A percentile compares a stretch with the other conserved stretches of the same genome.
These are phyloP conservation scores for Trichoderma guizhouense DNA, from an alignment of 2,329 filamentous ascomycete genomes.

Conservation along the genomic window DNA sequence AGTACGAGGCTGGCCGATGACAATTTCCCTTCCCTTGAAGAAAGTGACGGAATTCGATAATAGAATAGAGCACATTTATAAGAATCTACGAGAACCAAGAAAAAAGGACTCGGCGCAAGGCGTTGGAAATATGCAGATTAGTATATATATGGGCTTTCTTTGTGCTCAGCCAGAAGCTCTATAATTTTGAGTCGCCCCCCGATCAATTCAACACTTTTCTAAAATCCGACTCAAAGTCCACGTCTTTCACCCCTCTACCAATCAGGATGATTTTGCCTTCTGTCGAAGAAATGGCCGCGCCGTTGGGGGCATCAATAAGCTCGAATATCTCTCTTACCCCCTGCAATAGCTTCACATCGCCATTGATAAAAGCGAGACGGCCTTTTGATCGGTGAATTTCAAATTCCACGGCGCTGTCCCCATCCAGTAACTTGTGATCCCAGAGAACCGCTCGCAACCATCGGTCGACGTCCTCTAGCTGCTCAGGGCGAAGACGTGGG, in stretches of 20 bases:
- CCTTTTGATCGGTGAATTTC: constrained; percentile 91
- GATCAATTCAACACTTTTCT: constrained; percentile 26
- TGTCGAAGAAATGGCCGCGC: constrained; percentile 28
- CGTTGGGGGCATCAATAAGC: constrained; percentile 62
- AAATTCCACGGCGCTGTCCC: constrained; percentile 45
- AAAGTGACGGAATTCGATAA: neutral
- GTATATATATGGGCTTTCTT: neutral
- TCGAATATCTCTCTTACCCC: constrained; percentile 94
- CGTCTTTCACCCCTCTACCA: constrained; percentile 51
- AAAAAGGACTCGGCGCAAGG: neutral
- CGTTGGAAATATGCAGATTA: too few species aligned
- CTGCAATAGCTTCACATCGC: constrained; percentile 73
- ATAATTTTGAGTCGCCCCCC: neutral
- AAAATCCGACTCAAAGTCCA: constrained; percentile 50
- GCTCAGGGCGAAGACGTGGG: constrained; percentile 52
- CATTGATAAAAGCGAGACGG: constrained; percentile 62
- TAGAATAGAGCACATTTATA: neutral
- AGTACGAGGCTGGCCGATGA: constrained; percentile 13
- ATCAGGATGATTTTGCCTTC: constrained; percentile 63
- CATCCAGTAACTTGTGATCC: constrained; percentile 63
- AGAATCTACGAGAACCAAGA: neutral
- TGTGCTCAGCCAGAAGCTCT: neutral
- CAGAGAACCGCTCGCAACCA: constrained; percentile 85
- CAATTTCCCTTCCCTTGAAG: neutral
- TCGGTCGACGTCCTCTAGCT: constrained; percentile 65